Conservation (phyloP, 1,139 yeast species). For the Blastobotrys apis region DNA sequence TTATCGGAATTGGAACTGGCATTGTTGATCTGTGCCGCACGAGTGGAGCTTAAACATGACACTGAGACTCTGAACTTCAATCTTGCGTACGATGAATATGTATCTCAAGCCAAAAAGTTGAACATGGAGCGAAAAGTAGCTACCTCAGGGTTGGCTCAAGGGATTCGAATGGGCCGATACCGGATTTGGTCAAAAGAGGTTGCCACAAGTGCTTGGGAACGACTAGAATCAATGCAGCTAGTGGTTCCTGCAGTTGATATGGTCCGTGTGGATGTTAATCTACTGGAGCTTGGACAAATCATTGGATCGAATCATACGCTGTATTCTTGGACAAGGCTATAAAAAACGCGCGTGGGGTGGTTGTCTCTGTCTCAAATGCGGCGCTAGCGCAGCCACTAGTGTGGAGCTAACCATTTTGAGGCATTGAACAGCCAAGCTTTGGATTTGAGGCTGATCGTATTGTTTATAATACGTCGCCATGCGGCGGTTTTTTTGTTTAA, state of each 20-base stretch:
- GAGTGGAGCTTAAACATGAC: slow-evolving; percentile 60
- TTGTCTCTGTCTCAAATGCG: neutral
- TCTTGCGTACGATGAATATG: slow-evolving; percentile 72
- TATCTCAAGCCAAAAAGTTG: slow-evolving; percentile 47
- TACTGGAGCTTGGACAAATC: slow-evolving; percentile 33
- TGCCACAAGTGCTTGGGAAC: slow-evolving; percentile 38
- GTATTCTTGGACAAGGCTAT: slow-evolving; percentile 33
- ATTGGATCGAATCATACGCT: slow-evolving; percentile 32
- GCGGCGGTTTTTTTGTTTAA: neutral
- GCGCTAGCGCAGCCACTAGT: too few species aligned
- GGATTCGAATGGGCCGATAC: slow-evolving; percentile 27
- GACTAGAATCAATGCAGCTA: slow-evolving; percentile 32
- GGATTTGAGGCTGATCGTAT: too few species aligned
- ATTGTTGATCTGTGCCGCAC: slow-evolving; percentile 65
- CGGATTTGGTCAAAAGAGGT: slow-evolving; percentile 34
- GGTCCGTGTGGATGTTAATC: slow-evolving; percentile 33
- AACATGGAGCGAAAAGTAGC: slow-evolving; percentile 41
- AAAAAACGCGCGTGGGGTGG: slow-evolving; percentile 3
- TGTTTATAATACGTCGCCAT: too few species aligned
- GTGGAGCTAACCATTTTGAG: neutral
- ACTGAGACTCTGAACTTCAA: slow-evolving; percentile 59
- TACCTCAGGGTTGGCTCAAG: slow-evolving; percentile 20
- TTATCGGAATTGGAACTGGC: slow-evolving; percentile 68
- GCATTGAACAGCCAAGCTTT: too few species aligned
- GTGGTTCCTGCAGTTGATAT: slow-evolving; percentile 27